These are phyloP conservation scores for Fusarium sp. DNA, from an alignment of 2,329 filamentous ascomycete genomes.

Conservation along the genomic window DNA sequence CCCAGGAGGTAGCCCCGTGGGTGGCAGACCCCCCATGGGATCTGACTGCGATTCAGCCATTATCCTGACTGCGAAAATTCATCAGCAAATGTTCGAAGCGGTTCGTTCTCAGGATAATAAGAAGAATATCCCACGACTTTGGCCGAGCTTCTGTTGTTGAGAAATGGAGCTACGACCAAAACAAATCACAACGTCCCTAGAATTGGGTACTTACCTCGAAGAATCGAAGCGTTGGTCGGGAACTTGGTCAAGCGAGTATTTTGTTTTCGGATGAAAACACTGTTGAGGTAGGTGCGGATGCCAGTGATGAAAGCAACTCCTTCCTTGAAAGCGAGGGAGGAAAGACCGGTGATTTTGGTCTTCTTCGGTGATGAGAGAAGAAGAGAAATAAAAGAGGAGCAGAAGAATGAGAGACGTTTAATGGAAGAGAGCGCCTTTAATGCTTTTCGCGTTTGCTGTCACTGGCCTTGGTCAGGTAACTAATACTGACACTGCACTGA, in stretches of 20 bases:
- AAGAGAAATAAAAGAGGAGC: neutral
- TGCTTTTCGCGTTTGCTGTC: slow-evolving; percentile 8
- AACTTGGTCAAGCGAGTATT: neutral
- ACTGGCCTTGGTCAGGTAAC: slow-evolving; percentile 16
- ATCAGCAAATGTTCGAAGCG: slow-evolving; percentile 19
- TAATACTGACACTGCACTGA: slow-evolving; percentile 8
- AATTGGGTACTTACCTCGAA: slow-evolving; percentile 20
- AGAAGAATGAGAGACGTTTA: slow-evolving; percentile 13
- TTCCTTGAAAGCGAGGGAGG: slow-evolving; percentile 23
- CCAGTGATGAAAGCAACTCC: slow-evolving; percentile 8
- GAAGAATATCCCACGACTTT: neutral
- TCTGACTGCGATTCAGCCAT: slow-evolving; percentile 34
- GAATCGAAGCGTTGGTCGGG: slow-evolving; percentile 7
- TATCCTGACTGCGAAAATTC: slow-evolving; percentile 13
- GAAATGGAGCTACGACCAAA: neutral
- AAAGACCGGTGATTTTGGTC: slow-evolving; percentile 3
- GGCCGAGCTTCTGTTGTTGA: neutral
- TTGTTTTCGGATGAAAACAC: neutral
- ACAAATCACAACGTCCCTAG: neutral
- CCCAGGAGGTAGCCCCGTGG: slow-evolving; percentile 6
- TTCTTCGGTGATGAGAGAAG: slow-evolving; percentile 4
- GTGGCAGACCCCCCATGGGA: slow-evolving; percentile 18
- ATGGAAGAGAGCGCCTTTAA: neutral
- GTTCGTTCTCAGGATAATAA: neutral
- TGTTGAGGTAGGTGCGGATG: neutral